Evolutionary conservation across 2,329 filamentous ascomycete genomes (phyloP).

Genomic region (Aspergillus spinulosporus): DNA sequence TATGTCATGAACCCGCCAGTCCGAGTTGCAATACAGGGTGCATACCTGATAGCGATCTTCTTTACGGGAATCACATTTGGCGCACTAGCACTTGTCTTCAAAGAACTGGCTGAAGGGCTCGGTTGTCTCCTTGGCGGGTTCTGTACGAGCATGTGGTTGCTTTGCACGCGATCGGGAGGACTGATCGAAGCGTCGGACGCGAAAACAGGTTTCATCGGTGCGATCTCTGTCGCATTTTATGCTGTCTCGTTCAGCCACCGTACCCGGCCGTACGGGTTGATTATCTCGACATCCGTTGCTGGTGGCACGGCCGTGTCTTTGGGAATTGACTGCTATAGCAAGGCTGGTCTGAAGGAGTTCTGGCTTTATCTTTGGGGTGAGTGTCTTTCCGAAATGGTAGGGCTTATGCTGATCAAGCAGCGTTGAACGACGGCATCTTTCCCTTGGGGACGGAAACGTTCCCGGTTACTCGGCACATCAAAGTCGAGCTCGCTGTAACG

Average conservation of each 20-base stretch:
- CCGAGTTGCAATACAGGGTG: conserved; percentile 74
- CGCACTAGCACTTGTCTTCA: conserved; percentile 72
- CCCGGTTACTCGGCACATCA: conserved; percentile 81
- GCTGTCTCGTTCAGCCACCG: conserved; percentile 75
- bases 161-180: conserved; percentile 74
- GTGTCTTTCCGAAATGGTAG: conserved; percentile 19
- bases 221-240: conserved; percentile 67
- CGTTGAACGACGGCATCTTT: conserved; percentile 75
- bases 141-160: conserved; percentile 85
- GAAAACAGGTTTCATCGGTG: conserved; percentile 73
- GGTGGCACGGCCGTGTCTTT: conserved; percentile 77
- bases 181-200: conserved; percentile 63
- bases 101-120: conserved; percentile 79
- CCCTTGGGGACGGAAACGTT: conserved; percentile 75
- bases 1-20: conserved; percentile 85
- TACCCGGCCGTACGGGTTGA: conserved; percentile 76
- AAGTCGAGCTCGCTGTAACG: conserved; percentile 77
- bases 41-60: conserved; percentile 76
- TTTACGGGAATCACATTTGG: conserved; percentile 74
- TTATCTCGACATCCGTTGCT: conserved; percentile 73
- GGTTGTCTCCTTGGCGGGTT: conserved; percentile 86
- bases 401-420: conserved; percentile 35
- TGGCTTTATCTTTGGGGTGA: conserved; percentile 88
- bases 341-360: conserved; percentile 91
- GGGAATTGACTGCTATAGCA: conserved; percentile 86